Evolutionary conservation across 192 early-diverging fungal genomes (phyloP).

Genomic region (Spizellomyces sp.): DNA sequence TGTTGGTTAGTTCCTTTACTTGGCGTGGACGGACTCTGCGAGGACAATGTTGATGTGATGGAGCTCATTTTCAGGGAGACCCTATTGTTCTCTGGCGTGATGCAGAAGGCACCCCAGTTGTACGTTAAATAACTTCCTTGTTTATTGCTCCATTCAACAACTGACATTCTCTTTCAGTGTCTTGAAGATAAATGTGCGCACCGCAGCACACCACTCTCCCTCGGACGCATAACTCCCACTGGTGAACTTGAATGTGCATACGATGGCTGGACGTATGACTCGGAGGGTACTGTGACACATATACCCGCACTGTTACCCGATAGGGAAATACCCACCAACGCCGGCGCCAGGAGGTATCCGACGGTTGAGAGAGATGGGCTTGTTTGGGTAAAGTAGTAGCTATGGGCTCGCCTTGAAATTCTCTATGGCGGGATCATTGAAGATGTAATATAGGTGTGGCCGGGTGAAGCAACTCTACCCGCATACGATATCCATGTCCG

Average conservation of each 20-base stretch:
- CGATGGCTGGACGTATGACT: slow-evolving; percentile 51
- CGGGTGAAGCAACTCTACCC: slow-evolving; percentile 28
- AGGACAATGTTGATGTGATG: background rate
- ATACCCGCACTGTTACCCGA: slow-evolving; percentile 36
- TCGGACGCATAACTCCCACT: slow-evolving; percentile 36
- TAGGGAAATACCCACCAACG: slow-evolving; percentile 26
- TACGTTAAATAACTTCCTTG: background rate
- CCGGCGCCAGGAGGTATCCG: slow-evolving; percentile 25
- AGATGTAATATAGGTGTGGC: slow-evolving; percentile 29
- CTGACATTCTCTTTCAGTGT: slow-evolving; percentile 9
- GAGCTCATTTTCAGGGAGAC: slow-evolving; percentile 16
- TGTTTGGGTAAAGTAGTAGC: slow-evolving; percentile 11
- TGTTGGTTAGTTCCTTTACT: slow-evolving; percentile 4
- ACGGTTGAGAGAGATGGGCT: slow-evolving; percentile 26
- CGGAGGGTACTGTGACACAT: slow-evolving; percentile 36
- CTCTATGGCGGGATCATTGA: background rate
- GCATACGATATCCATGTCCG: slow-evolving; percentile 31
- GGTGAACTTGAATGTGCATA: slow-evolving; percentile 49
- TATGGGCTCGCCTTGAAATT: background rate
- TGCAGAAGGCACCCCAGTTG: slow-evolving; percentile 24
- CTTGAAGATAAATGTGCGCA: slow-evolving; percentile 49
- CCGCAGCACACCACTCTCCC: slow-evolving; percentile 44
- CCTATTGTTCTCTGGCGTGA: slow-evolving; percentile 27
- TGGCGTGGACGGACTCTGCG: too few species aligned
- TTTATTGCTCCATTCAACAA: background rate